phyloP scores from a whole-genome alignment of 2,329 filamentous ascomycete genomes.

The Purpureocillium takamizusanense region DNA sequence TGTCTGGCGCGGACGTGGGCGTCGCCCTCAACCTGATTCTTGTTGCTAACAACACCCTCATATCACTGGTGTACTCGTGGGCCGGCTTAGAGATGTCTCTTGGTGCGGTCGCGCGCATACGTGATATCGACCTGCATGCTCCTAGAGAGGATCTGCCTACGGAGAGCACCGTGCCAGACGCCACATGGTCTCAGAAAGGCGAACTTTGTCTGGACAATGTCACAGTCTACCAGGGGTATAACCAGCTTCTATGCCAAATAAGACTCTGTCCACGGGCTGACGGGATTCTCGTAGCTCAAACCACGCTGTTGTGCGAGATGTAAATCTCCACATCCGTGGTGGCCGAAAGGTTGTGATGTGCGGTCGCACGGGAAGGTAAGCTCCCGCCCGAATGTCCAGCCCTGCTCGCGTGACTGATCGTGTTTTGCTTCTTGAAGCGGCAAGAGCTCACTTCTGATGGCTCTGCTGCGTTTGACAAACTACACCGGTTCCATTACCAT shows the following conservation, averaged over 20 bases:
- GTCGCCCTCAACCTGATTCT: slow-evolving; percentile 16
- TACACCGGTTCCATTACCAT: slow-evolving; percentile 15
- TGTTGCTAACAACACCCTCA: slow-evolving; percentile 11
- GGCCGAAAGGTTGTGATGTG: slow-evolving; percentile 14
- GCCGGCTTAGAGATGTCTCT: slow-evolving; percentile 13
- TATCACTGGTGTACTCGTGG: slow-evolving; percentile 12
- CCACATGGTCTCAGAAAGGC: slow-evolving; percentile 11
- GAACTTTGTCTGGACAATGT: slow-evolving; percentile 7
- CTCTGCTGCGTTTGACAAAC: slow-evolving; percentile 9
- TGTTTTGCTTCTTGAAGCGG: slow-evolving; percentile 9
- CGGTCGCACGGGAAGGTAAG: slow-evolving; percentile 16
- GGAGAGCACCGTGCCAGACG: slow-evolving; percentile 3
- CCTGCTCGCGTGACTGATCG: slow-evolving; percentile 3
- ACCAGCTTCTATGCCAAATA: background rate
- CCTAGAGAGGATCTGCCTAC: slow-evolving; percentile 7
- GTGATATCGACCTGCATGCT: slow-evolving; percentile 8
- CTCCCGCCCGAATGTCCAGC: background rate
- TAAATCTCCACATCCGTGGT: slow-evolving; percentile 8
- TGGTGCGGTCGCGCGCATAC: slow-evolving; percentile 12
- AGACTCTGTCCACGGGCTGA: background rate
- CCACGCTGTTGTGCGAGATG: slow-evolving; percentile 8
- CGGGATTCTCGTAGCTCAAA: background rate
- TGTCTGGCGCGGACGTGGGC: slow-evolving; percentile 10
- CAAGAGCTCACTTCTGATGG: slow-evolving; percentile 14
- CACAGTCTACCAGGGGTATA: slow-evolving; percentile 10